These are phyloP conservation scores for Annulohypoxylon bovei DNA, from an alignment of 495 filamentous ascomycete genomes.

Conservation along the genomic window DNA sequence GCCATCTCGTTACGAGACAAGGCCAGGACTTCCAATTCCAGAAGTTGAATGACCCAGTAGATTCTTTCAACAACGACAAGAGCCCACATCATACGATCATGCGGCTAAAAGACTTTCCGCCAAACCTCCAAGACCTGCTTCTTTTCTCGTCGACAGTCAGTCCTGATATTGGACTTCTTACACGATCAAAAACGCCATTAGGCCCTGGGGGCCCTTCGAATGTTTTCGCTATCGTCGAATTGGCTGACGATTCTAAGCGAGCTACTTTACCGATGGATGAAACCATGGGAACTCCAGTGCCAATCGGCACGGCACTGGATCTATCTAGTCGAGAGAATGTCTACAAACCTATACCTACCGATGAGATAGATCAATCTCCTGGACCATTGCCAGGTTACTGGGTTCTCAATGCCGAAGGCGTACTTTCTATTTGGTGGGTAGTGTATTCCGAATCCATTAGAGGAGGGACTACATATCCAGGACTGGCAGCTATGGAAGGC, in stretches of 20 bases:
- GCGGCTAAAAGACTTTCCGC: slow-evolving; percentile 79
- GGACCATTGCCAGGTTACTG: slow-evolving; percentile 87
- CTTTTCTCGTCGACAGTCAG: slow-evolving; percentile 83
- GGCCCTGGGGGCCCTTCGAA: slow-evolving; percentile 68
- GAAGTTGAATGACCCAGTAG: slow-evolving; percentile 75
- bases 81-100: slow-evolving; percentile 80
- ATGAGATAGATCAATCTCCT: slow-evolving; percentile 75
- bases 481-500: slow-evolving; percentile 63
- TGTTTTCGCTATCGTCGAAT: slow-evolving; percentile 76
- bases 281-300: slow-evolving; percentile 72
- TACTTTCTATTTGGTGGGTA: slow-evolving; percentile 88
- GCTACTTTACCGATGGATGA: slow-evolving; percentile 77
- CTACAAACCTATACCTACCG: slow-evolving; percentile 76
- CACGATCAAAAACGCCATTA: slow-evolving; percentile 73
- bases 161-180: slow-evolving; percentile 79
- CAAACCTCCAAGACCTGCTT: slow-evolving; percentile 79
- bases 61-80: slow-evolving; percentile 71
- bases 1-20: slow-evolving; percentile 78
- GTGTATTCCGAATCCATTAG: slow-evolving; percentile 88
- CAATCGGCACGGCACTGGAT: slow-evolving; percentile 84
- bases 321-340: slow-evolving; percentile 84
- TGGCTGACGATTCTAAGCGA: slow-evolving; percentile 79
- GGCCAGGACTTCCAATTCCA: slow-evolving; percentile 70
- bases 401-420: slow-evolving; percentile 88
- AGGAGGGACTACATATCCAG: slow-evolving; percentile 74